Percentiles rank a stretch among this genome's conserved stretches.
Evolutionary conservation across 2,329 filamentous ascomycete genomes (phyloP).

Genomic region (Nemania abortiva): DNA sequence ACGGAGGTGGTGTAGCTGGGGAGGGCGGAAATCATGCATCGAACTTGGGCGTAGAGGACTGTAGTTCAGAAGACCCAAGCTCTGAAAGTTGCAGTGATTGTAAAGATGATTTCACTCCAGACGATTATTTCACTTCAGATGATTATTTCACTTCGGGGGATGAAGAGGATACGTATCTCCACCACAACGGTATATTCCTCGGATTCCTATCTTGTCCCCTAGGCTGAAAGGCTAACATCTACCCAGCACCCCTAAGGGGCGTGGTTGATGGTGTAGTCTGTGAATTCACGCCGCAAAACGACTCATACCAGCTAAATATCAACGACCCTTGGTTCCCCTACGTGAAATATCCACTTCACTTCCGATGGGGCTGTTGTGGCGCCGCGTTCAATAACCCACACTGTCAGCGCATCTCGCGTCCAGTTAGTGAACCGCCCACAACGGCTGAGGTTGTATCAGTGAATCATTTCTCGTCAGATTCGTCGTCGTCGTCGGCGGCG

Average conservation of each 20-base stretch:
- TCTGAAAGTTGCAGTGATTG: background rate
- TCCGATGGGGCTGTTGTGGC: slow-evolving; percentile 1
- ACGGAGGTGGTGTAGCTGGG: background rate
- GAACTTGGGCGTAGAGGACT: background rate
- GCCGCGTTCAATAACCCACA: background rate
- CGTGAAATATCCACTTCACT: background rate
- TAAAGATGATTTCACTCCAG: background rate
- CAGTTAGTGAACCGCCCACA: background rate
- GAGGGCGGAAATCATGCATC: background rate
- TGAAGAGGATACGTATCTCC: background rate
- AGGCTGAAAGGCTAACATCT: background rate
- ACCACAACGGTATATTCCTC: background rate
- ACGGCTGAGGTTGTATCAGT: background rate
- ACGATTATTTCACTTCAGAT: no score
- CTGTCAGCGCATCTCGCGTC: background rate
- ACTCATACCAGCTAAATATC: background rate
- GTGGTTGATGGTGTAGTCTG: background rate
- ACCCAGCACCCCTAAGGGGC: background rate
- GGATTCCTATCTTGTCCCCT: background rate
- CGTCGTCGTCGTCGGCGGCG: background rate
- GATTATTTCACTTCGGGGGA: background rate
- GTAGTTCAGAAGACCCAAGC: background rate
- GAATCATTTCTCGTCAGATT: background rate
- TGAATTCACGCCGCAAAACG: background rate
- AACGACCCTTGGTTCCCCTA: slow-evolving; percentile 1